phyloP scores from a whole-genome alignment of 139 green algal genomes.

The Asterochloris sp. region DNA sequence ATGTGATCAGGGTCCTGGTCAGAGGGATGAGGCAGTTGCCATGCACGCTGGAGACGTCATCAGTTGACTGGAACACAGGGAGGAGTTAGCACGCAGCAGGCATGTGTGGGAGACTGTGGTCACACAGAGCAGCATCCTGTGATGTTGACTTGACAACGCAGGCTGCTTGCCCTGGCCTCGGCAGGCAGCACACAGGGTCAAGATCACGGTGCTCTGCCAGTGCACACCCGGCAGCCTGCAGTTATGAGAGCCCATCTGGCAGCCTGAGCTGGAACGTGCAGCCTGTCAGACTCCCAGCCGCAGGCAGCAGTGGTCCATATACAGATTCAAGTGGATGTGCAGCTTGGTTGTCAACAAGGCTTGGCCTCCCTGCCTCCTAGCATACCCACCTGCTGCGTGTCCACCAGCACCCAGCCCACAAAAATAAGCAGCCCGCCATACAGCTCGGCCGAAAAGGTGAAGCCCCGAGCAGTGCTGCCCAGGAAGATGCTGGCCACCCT shows the following conservation, averaged over 20 bases:
- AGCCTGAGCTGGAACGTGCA: neutral
- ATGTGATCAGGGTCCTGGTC: too few species aligned
- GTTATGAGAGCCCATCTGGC: neutral
- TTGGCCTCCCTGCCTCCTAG: neutral
- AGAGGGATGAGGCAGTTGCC: neutral
- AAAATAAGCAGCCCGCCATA: conserved; percentile 70
- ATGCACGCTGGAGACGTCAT: neutral
- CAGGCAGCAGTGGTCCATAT: neutral
- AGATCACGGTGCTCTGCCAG: neutral
- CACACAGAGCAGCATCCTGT: neutral
- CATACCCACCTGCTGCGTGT: conserved; percentile 55
- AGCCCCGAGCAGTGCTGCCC: conserved; percentile 17
- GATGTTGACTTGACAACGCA: neutral
- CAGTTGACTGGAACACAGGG: neutral
- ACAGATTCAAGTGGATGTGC: neutral
- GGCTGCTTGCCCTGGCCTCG: too few species aligned
- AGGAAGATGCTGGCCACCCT: conserved; percentile 50
- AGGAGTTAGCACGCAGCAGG: neutral
- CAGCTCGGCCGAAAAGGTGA: conserved; percentile 51
- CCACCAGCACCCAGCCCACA: conserved; percentile 64
- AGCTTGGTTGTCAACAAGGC: neutral
- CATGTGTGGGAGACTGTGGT: neutral
- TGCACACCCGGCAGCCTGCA: neutral
- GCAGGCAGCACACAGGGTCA: neutral
- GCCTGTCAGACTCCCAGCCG: neutral